phyloP scores from a whole-genome alignment of 225 moss, liverwort and hornwort genomes.

The Bryum argenteum region DNA sequence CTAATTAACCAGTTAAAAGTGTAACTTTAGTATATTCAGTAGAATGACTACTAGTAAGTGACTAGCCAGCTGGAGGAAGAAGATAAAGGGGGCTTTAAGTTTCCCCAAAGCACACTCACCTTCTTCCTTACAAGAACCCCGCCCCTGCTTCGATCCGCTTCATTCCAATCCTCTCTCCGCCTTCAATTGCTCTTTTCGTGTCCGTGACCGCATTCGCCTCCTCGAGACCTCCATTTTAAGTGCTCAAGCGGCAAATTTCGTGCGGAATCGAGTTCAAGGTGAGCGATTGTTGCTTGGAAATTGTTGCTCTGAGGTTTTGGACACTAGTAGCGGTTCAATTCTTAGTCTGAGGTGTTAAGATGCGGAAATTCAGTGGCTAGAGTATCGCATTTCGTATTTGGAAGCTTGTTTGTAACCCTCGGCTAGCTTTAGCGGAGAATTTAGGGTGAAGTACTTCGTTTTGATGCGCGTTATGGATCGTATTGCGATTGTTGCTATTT shows the following conservation, averaged over 20 bases:
- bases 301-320: neutral
- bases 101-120: neutral
- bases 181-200: neutral
- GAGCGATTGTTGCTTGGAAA: neutral
- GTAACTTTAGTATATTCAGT: neutral
- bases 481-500: too few relatives aligned
- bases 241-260: slow-evolving; percentile 13
- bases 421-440: too few relatives aligned
- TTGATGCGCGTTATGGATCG: too few relatives aligned
- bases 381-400: too few relatives aligned
- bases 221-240: slow-evolving; percentile 26
- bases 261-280: slow-evolving; percentile 17
- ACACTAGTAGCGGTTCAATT: too few relatives aligned
- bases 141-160: neutral
- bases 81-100: too few relatives aligned
- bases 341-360: too few relatives aligned
- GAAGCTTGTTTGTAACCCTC: too few relatives aligned
- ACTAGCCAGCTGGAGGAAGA: neutral
- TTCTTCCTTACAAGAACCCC: neutral
- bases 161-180: neutral
- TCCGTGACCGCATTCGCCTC: neutral
- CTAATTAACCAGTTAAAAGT: neutral
- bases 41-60: neutral
- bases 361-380: too few relatives aligned
- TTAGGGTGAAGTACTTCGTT: too few relatives aligned